Base-by-base conservation (phyloP, 305 asterid genomes). In the Plantago coronopus region DNA sequence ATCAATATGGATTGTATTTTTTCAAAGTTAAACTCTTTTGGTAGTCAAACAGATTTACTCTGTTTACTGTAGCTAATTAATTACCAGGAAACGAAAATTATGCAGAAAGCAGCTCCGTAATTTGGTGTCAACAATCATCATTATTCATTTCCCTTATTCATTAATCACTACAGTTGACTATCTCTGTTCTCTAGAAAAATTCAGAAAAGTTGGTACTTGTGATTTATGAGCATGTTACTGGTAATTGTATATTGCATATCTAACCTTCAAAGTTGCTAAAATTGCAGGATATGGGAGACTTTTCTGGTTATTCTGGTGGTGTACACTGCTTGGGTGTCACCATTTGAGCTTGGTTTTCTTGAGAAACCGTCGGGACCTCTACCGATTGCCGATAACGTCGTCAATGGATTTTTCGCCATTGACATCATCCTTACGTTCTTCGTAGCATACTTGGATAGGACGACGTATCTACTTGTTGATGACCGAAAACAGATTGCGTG, bases 311-410 rank as follows among this genome's bases (percentile, higher is more conserved):
- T 79, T 56, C 85, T 85, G 68, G 96, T 91, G 17, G 34, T 83
- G 54, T 91, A 90, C 67, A 85, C 96, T 1, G 96, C 96, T 50
- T 90, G 96, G 97, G 93, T 79, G 70, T 90, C 94, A 65, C 97
- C 97, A 7, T 90, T 87, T 51, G 96, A 90, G 69, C 81, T 90
- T 10, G 96, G 91, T 8, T 90, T 90, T 65, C 75, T 87, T 27
- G 68, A 69, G 40, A 76, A 64, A 62, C 93, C 89, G 37, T 38
- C 49, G 5, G 65, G 57, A 48, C 71, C 80, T 13, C 82, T 85
- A 18, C 67, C 93, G 47, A 58, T 75, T 48, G 55, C 63, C 14
- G 97, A 90, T 65, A 90, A 90, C 58, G 70, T 87, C 59, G 96
- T 87, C 76, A 90, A 90, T 50, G 86, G 86, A 31, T 70, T 80